Conservation (phyloP, 768 basidiomycete genomes). For the Termitomyces sp. region DNA sequence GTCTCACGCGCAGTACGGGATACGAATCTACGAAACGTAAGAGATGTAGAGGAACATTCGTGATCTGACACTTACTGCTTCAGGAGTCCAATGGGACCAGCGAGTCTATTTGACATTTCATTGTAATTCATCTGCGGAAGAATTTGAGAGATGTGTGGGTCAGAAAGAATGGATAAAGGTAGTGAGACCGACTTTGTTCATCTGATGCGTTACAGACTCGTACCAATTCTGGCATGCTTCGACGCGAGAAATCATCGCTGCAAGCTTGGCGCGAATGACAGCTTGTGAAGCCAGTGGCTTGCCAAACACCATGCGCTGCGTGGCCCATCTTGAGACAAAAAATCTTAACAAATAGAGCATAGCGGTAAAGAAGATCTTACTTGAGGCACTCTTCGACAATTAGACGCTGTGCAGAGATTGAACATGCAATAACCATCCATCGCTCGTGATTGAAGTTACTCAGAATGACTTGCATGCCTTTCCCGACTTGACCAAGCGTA, state of each 20-base stretch:
- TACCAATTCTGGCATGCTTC: constrained; percentile 87
- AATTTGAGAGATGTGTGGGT: background rate
- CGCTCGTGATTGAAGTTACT: constrained; percentile 89
- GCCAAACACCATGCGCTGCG: constrained; percentile 86
- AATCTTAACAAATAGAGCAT: constrained; percentile 2
- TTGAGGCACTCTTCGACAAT: constrained; percentile 90
- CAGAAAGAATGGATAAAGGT: background rate
- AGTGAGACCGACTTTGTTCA: constrained; percentile 66
- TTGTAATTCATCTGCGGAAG: constrained; percentile 70
- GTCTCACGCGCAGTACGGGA: constrained; percentile 66
- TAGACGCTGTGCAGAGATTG: constrained; percentile 68
- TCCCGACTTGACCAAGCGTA: constrained; percentile 82
- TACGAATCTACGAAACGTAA: constrained; percentile 44
- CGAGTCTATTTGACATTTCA: constrained; percentile 79
- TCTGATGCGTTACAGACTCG: constrained; percentile 85
- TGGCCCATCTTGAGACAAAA: constrained; percentile 60
- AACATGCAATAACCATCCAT: constrained; percentile 78
- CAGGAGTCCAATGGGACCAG: constrained; percentile 83
- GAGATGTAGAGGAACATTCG: background rate
- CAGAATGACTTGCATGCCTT: constrained; percentile 77
- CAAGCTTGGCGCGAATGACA: constrained; percentile 85
- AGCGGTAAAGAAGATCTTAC: constrained; percentile 27
- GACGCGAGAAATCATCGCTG: constrained; percentile 83
- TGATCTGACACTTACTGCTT: constrained; percentile 59
- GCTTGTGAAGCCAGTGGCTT: constrained; percentile 79